Percentiles rank a stretch among this genome's conserved stretches.
phyloP scores from a whole-genome alignment of 768 basidiomycete species.

The Paxillus ammoniavirescens region DNA sequence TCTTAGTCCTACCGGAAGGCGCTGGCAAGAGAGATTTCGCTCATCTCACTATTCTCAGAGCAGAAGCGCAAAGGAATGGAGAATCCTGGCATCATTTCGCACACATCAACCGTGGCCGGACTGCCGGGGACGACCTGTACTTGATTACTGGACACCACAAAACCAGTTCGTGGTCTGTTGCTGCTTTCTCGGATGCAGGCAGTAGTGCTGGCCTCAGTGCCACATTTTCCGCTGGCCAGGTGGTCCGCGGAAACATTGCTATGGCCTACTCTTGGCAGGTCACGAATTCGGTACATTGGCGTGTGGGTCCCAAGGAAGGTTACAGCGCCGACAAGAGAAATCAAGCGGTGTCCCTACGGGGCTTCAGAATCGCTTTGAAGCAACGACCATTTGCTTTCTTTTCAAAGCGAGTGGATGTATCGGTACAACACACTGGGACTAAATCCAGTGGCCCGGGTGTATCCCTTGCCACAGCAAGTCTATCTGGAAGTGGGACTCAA shows the following conservation, averaged over 20 bases:
- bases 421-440: too few species aligned
- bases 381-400: slow-evolving; percentile 5
- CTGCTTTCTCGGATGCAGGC: slow-evolving; percentile 15
- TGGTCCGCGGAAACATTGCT: slow-evolving; percentile 7
- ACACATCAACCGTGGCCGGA: slow-evolving; percentile 23
- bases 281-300: slow-evolving; percentile 16
- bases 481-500: too few species aligned
- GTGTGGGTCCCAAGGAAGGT: slow-evolving; percentile 11
- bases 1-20: slow-evolving; percentile 36
- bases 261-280: slow-evolving; percentile 13
- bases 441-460: too few species aligned
- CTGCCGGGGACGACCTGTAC: slow-evolving; percentile 26
- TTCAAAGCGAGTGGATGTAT: slow-evolving; percentile 12
- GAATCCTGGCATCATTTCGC: slow-evolving; percentile 32
- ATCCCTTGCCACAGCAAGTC: too few species aligned
- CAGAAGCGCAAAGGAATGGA: slow-evolving; percentile 26
- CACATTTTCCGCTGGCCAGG: slow-evolving; percentile 11
- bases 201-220: slow-evolving; percentile 6
- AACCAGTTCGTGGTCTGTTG: slow-evolving; percentile 29
- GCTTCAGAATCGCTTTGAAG: slow-evolving; percentile 29
- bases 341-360: slow-evolving; percentile 30
- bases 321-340: slow-evolving; percentile 13
- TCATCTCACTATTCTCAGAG: slow-evolving; percentile 22
- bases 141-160: slow-evolving; percentile 31
- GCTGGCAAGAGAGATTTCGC: slow-evolving; percentile 25